Evolutionary conservation across 2,329 filamentous ascomycete species (phyloP).

Genomic region (Lomentospora prolificans): DNA sequence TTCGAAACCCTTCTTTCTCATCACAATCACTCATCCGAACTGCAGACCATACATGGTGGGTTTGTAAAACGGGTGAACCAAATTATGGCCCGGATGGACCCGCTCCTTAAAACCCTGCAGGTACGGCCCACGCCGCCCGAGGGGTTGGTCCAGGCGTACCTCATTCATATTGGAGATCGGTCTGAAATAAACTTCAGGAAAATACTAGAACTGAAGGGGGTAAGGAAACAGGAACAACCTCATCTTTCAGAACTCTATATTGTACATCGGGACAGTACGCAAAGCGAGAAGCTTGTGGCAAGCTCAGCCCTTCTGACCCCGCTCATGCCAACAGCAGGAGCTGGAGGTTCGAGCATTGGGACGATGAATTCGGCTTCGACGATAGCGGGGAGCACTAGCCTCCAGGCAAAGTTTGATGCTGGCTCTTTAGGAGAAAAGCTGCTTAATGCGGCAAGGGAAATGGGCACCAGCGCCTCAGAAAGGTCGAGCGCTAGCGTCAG

Average conservation of each 20-base stretch:
- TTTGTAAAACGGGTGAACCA: conserved; percentile 82
- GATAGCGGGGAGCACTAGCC: conserved; percentile 23
- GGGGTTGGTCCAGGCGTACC: conserved; percentile 90
- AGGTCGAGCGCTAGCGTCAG: conserved; percentile 16
- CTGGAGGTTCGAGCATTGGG: conserved; percentile 24
- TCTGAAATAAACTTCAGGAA: conserved; percentile 94
- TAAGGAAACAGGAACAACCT: conserved; percentile 72
- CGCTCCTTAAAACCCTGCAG: conserved; percentile 91
- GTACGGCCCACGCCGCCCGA: conserved; percentile 86
- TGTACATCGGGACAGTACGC: conserved; percentile 68
- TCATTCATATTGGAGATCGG: conserved; percentile 91
- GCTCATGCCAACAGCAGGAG: conserved; percentile 39
- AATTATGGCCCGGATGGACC: conserved; percentile 78
- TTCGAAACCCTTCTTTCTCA: conserved; percentile 61
- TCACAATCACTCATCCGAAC: conserved; percentile 34
- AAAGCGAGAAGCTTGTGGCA: conserved; percentile 58
- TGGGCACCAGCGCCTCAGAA: conserved; percentile 45
- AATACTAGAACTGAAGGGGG: conserved; percentile 89
- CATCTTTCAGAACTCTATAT: conserved; percentile 78
- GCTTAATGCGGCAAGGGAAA: conserved; percentile 78
- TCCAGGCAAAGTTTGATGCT: conserved; percentile 63
- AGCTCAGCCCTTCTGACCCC: conserved; percentile 63
- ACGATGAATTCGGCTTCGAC: conserved; percentile 34
- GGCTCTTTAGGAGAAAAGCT: conserved; percentile 76
- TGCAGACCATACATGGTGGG: conserved; percentile 37